Evolutionary conservation across 2,329 filamentous ascomycete species (phyloP), one percentile per base, ranked within the genome.

Genomic region (Fusarium pilosicola): DNA sequence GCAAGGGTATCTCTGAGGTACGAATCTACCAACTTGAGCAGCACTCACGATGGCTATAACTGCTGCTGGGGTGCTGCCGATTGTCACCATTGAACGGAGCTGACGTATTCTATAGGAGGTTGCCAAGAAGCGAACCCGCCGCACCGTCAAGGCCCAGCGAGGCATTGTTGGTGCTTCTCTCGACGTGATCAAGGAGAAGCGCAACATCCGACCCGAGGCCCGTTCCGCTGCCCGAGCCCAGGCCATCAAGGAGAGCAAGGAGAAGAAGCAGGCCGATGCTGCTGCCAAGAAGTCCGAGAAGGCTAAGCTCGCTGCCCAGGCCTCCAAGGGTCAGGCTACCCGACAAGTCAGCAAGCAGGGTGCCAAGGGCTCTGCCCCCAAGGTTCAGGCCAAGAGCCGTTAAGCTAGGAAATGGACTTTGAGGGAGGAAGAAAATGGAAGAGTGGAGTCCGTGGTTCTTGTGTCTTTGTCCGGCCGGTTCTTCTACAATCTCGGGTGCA

Each of bases 1-100:
- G 95, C 91, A 99, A 99, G 95, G 96, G 96, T 93, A 97, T 98
- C 89, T 97, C 96, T 91, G 96, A 99, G 95, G 96, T 98, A 93
- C 89, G 93, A 75, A 75, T 71, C 45, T 65, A 60, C 54, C 42
- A 60, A 34, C 22, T 26, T n/a, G 30, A 62, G 45, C 32, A 46
- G 64, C 38, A 42, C 32, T 32, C 34, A 39, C 45, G 26, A 57
- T 46, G 14, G 26, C 32, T 38, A 26, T 51, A 32, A 41, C 32
- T 49, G 44, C 58, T 58, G 49, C 58, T 59, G 41, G 32, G 32
- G 20, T 42, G 26, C 22, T 34, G 18, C 36, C 24, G 18, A 65
- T 44, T n/a, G 28, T 8, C 17, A 30, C n/a, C 46, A 56, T 46
- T 42, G 32, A 75, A 70, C 71, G 76, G 70, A 71, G 77, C 85